Conservation (phyloP, 495 filamentous ascomycete species). For the Thermochaetoides thermophila region DNA sequence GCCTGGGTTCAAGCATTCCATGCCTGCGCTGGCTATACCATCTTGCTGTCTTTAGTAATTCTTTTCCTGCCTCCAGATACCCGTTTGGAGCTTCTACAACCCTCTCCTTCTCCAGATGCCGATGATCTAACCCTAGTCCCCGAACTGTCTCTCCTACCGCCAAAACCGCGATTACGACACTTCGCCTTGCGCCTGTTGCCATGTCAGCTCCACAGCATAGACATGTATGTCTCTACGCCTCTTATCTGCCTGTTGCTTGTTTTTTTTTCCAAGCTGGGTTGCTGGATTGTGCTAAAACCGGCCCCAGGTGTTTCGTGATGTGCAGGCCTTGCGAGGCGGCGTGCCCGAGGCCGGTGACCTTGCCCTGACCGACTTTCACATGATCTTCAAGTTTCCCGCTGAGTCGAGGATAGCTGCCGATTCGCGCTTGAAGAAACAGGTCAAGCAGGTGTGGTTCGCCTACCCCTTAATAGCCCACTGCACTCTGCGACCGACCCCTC, state of each 20-base stretch:
- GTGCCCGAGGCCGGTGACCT: conserved; percentile 28
- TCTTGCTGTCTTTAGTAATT: no score
- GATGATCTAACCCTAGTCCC: no score
- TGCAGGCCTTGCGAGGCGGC: conserved; percentile 30
- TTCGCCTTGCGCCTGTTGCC: conserved; percentile 2
- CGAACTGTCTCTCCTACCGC: no score
- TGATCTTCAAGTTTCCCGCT: conserved; percentile 24
- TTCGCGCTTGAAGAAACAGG: conserved; percentile 27
- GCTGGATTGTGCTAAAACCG: conserved; percentile 12
- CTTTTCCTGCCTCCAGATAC: no score
- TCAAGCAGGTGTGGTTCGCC: conserved; percentile 74
- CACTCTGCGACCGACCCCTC: conserved; percentile 53
- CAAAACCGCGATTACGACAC: neutral
- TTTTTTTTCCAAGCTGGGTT: no score
- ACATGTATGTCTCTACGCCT: conserved; percentile 12
- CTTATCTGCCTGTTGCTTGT: no score
- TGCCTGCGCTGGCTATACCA: no score
- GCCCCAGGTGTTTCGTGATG: conserved; percentile 20
- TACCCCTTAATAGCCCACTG: conserved; percentile 80
- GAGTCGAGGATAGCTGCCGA: conserved; percentile 15
- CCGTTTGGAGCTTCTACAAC: neutral
- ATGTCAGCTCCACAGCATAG: conserved; percentile 21
- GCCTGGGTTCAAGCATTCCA: no score
- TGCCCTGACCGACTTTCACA: conserved; percentile 27
- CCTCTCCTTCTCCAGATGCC: no score